Evolutionary conservation across 2,329 filamentous ascomycete genomes (phyloP), one percentile per base, ranked within the genome.

Genomic region (Fusarium abutilonis): DNA sequence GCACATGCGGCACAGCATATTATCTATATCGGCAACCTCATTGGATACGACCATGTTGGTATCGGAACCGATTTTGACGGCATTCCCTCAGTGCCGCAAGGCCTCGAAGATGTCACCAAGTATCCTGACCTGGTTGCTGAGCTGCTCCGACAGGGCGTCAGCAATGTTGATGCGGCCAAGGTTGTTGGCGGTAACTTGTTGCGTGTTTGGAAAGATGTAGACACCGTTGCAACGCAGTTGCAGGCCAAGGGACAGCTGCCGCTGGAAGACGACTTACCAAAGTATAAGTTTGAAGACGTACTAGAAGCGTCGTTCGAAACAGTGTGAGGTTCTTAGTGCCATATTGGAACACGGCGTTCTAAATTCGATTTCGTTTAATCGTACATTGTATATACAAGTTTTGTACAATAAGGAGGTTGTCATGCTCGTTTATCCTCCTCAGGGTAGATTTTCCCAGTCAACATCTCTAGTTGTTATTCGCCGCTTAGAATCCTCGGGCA

Each of bases 1-100:
- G 81, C 82, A 19, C 91, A 93, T 58, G 91, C 96, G 1, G 92
- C 87, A 1, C 82, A 87, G 60, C 94, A 97, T 74, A 89, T 97
- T 59, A 82, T 86, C 63, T 83, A 98, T 72, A 93, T 97, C 65
- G 94, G 92, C 3, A 80, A 90, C 41, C 78, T 89, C 29, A 92
- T 97, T 58, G 94, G 94, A 4, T 97, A 90, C 68, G 90, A 93
- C 36, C 85, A 97, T 73, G 92, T 97, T 14, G 94, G 93, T 0
- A 76, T 97, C 15, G 94, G 94, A 0, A 93, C 90, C 48, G 94
- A 98, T 74, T 97, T 93, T 73, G 93, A 97, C 73, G 94, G 86
- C 9, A 93, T 93, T 53, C 71, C 74, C 1, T 74, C 68, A 1
- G 87, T 87, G 5, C 92, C 93, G 0, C 73, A 79, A 50, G 94